A percentile compares a stretch with the other conserved stretches of the same genome.
These are phyloP conservation scores for Zanthoxylum bungeanum DNA, from an alignment of 345 rosid genomes.

Conservation along the genomic window DNA sequence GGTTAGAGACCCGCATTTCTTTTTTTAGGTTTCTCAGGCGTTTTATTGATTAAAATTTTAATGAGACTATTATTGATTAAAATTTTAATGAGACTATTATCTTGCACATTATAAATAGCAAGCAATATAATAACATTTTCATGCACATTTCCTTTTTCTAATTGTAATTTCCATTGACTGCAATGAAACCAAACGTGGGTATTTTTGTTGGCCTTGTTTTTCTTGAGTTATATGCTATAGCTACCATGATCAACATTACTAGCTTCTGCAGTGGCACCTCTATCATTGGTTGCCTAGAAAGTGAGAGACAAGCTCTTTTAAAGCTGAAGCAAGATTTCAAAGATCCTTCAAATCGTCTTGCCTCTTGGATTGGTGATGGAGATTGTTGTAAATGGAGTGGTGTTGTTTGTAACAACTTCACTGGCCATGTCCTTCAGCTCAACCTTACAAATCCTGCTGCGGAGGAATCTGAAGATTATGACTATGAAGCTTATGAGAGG, in stretches of 20 bases:
- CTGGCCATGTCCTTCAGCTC: background rate
- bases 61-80: too few relatives aligned
- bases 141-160: background rate
- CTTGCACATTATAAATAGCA: background rate
- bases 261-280: background rate
- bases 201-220: background rate
- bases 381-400: background rate
- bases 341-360: background rate
- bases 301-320: background rate
- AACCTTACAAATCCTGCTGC: background rate
- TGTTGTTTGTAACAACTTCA: background rate
- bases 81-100: too few relatives aligned
- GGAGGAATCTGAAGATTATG: too few relatives aligned
- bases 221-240: background rate
- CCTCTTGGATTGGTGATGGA: background rate
- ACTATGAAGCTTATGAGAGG: background rate
- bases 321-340: background rate
- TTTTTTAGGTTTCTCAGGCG: too few relatives aligned
- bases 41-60: too few relatives aligned
- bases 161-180: background rate
- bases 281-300: background rate
- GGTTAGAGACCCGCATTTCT: too few relatives aligned
- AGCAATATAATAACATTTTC: background rate
- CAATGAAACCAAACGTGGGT: background rate
- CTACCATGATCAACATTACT: too few relatives aligned